These are phyloP conservation scores for Solanum chacoense DNA, from an alignment of 305 asterid species.

Conservation along the genomic window DNA sequence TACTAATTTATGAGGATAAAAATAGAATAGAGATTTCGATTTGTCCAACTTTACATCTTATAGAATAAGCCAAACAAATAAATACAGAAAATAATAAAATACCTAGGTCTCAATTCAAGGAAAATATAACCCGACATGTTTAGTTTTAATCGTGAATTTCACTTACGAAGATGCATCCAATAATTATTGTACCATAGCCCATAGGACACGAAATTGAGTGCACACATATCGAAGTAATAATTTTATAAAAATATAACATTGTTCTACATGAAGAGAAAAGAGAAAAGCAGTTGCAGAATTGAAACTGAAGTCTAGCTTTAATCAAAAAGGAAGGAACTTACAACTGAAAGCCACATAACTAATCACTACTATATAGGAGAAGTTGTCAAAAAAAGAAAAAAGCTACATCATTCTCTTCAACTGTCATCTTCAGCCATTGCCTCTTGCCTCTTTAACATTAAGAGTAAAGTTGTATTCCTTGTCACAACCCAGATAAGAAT, in stretches of 20 bases:
- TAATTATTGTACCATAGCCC: neutral
- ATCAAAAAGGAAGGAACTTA: neutral
- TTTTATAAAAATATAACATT: neutral
- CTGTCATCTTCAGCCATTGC: conserved; percentile 23
- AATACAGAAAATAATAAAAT: neutral
- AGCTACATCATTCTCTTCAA: neutral
- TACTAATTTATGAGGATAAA: neutral
- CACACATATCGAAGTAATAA: neutral
- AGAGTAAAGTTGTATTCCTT: conserved; percentile 62
- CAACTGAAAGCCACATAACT: neutral
- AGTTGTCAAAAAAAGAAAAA: neutral
- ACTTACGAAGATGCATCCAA: neutral
- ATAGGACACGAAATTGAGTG: neutral
- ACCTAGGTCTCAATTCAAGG: neutral
- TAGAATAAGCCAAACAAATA: neutral
- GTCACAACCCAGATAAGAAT: conserved; percentile 84
- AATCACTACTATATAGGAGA: neutral
- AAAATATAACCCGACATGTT: neutral
- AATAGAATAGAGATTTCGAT: neutral
- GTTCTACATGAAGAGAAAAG: neutral
- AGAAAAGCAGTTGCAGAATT: neutral
- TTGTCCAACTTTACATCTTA: neutral
- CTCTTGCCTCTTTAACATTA: conserved; percentile 64
- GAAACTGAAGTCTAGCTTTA: neutral
- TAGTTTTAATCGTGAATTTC: neutral